phyloP scores from a whole-genome alignment of 1,139 yeast species.

The Kodamaea arcana region DNA sequence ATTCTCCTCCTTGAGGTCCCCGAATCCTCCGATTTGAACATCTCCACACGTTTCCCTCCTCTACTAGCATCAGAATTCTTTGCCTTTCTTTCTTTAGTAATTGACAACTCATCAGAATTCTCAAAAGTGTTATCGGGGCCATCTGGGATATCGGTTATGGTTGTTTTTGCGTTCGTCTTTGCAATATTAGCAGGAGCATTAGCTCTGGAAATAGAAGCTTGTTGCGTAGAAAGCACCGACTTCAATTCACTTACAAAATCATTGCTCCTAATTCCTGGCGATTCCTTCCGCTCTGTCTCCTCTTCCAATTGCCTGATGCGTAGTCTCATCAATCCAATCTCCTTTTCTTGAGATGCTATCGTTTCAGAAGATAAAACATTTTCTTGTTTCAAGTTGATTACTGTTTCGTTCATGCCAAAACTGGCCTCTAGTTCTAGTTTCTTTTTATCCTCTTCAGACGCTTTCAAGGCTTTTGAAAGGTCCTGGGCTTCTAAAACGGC shows the following conservation, averaged over 20 bases:
- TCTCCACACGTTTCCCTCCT: not conserved
- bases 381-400: slow-evolving; percentile 18
- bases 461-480: slow-evolving; percentile 19
- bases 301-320: slow-evolving; percentile 19
- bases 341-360: slow-evolving; percentile 25
- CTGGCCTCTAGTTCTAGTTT: slow-evolving; percentile 21
- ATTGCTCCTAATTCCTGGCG: slow-evolving; percentile 3
- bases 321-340: slow-evolving; percentile 23
- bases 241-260: slow-evolving; percentile 18
- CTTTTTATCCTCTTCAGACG: slow-evolving; percentile 23
- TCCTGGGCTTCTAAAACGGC: slow-evolving; percentile 31
- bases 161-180: no score
- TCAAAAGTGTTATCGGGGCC: slow-evolving; percentile 5
- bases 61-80: not conserved
- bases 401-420: slow-evolving; percentile 17
- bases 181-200: not conserved
- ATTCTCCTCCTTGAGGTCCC: not conserved
- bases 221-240: slow-evolving; percentile 13
- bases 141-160: not conserved
- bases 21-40: not conserved
- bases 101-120: slow-evolving; percentile 13
- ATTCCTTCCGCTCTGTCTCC: slow-evolving; percentile 9
- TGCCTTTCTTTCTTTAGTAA: slow-evolving; percentile 11
- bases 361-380: slow-evolving; percentile 17
- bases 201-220: slow-evolving; percentile 2